Percentiles rank a stretch among this genome's conserved stretches.
These are phyloP conservation scores for Cladosporium sp. DNA, from an alignment of 2,329 filamentous ascomycete genomes.

Conservation along the genomic window DNA sequence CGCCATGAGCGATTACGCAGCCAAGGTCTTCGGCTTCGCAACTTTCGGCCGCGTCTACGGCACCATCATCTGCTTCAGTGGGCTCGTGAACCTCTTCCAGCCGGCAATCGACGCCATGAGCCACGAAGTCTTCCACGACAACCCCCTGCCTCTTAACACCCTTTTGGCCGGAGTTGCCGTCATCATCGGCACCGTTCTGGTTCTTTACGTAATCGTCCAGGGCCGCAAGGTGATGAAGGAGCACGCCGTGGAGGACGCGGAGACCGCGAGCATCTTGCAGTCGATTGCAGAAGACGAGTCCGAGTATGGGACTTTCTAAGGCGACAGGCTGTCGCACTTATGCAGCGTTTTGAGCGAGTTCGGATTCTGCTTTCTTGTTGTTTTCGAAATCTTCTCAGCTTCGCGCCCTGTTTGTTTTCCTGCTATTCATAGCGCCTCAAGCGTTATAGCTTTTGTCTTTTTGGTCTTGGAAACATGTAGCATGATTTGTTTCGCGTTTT, in stretches of 20 bases:
- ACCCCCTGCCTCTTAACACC: slow-evolving; percentile 77
- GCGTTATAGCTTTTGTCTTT: not conserved
- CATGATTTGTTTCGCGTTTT: not conserved
- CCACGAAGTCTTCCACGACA: slow-evolving; percentile 67
- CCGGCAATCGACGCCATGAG: slow-evolving; percentile 75
- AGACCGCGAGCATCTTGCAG: slow-evolving; percentile 37
- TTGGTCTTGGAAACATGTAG: not conserved
- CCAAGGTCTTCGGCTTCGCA: slow-evolving; percentile 90
- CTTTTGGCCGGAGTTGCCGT: slow-evolving; percentile 64
- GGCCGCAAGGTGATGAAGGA: slow-evolving; percentile 44
- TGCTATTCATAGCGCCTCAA: not conserved
- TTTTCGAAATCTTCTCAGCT: not conserved
- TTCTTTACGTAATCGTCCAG: slow-evolving; percentile 59
- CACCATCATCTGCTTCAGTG: slow-evolving; percentile 80
- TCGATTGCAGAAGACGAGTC: slow-evolving; percentile 30
- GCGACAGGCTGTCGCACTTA: not conserved
- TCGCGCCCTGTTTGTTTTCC: not conserved
- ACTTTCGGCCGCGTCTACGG: slow-evolving; percentile 93
- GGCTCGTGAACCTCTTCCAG: slow-evolving; percentile 80
- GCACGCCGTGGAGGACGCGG: slow-evolving; percentile 42
- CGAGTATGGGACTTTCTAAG: slow-evolving; percentile 21
- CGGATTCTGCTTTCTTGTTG: not conserved
- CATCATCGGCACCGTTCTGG: slow-evolving; percentile 64
- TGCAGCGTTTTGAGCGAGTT: slow-evolving; percentile 7
- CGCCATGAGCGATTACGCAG: slow-evolving; percentile 76